Conservation (phyloP, 768 basidiomycete species). For the Hericium coralloides region DNA sequence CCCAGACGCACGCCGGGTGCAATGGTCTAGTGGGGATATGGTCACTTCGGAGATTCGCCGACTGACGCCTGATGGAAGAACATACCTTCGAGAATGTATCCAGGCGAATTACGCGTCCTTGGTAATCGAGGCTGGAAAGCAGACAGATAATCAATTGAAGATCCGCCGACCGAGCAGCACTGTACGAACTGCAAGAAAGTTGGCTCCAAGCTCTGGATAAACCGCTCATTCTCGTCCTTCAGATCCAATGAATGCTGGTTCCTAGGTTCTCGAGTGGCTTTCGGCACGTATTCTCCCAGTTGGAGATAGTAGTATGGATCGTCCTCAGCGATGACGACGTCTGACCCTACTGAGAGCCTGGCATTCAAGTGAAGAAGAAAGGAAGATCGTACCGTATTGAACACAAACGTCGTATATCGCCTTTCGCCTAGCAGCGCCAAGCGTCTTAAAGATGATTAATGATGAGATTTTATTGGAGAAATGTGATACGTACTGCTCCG, state of each 20-base stretch:
- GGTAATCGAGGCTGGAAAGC: conserved; percentile 47
- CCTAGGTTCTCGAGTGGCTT: conserved; percentile 25
- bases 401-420: conserved; percentile 77
- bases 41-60: background rate
- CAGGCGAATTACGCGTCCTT: conserved; percentile 77
- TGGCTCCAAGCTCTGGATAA: conserved; percentile 48
- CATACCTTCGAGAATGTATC: conserved; percentile 72
- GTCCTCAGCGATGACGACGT: conserved; percentile 75
- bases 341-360: conserved; percentile 21
- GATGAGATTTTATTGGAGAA: background rate
- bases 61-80: too few relatives aligned
- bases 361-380: conserved; percentile 5
- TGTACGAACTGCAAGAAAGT: conserved; percentile 43
- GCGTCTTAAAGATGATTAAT: conserved; percentile 34
- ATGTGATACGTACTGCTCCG: conserved; percentile 43
- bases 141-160: background rate
- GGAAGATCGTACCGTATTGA: conserved; percentile 47
- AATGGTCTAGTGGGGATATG: conserved; percentile 43
- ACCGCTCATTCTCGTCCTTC: conserved; percentile 31
- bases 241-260: conserved; percentile 3
- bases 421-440: conserved; percentile 55
- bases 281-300: conserved; percentile 43
- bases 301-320: conserved; percentile 80
- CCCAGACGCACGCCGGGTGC: conserved; percentile 73
- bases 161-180: background rate